Conservation (phyloP, 164 flowering plant species). For the Berberis thunbergii region DNA sequence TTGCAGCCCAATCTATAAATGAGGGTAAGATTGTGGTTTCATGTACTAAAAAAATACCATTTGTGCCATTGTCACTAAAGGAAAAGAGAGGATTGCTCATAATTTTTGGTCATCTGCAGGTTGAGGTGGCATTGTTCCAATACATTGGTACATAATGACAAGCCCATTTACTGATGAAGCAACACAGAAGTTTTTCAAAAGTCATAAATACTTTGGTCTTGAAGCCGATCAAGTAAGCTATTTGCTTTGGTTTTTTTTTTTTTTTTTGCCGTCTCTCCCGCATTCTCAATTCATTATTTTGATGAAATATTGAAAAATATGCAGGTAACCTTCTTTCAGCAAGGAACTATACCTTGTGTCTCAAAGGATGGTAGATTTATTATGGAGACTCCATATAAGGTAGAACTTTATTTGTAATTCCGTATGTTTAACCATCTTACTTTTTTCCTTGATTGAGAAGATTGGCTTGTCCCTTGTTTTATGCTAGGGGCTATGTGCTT, state of each 20-base stretch:
- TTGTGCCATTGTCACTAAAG: background rate
- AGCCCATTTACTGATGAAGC: conserved; percentile 95
- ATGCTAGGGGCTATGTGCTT: too few relatives aligned
- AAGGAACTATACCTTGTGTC: conserved; percentile 98
- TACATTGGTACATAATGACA: conserved; percentile 99
- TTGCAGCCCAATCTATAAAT: conserved; percentile 65
- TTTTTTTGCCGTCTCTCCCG: background rate
- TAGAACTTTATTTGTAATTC: conserved; percentile 20
- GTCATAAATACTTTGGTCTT: conserved; percentile 87
- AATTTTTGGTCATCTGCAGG: conserved; percentile 26
- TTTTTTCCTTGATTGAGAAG: too few relatives aligned
- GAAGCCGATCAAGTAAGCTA: conserved; percentile 76
- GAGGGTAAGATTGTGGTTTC: conserved; percentile 43
- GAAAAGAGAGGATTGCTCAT: background rate
- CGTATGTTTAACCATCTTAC: too few relatives aligned
- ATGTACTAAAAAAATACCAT: background rate
- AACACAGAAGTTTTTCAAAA: conserved; percentile 78
- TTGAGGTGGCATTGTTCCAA: conserved; percentile 39
- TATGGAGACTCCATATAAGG: conserved; percentile 88
- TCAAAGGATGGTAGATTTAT: conserved; percentile 89
- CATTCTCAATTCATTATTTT: conserved; percentile 1
- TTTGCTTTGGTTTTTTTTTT: background rate
- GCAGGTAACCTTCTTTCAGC: conserved; percentile 94
- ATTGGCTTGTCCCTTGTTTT: too few relatives aligned
- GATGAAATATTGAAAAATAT: conserved; percentile 7